Base-by-base conservation (phyloP, 305 asterid species). In the Fraxinus xanthoxyloides region DNA sequence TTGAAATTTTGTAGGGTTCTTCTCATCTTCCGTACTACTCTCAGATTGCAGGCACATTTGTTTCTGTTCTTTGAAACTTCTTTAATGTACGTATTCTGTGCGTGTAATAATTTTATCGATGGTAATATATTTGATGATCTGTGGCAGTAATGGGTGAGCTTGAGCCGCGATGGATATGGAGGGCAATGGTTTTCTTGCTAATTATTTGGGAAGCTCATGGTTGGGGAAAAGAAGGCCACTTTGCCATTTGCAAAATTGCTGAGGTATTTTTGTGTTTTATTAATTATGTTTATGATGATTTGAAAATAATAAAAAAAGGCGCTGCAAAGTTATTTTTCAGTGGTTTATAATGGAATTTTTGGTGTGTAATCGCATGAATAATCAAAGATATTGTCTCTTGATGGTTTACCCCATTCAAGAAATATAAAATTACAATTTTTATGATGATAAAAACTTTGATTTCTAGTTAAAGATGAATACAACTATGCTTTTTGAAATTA, bases 161-260 rank as follows among this genome's bases (percentile, higher is more conserved):
- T 72, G 83, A 82, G 75, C 54, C 21, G 17, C 75, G 80, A 81
- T 87, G 88, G 90, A 15, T 85, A 28, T 80, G 79, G 84, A 83
- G 88, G 28, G 65, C 80, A 81, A 21, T 91, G 12, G 40, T 85
- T 31, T 40, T 89, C 78, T 17, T 89, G 76, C 72, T 92, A 12
- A 15, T 87, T 9, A 26, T 87, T 82, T 90, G 93, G 46, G 36
- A 56, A 24, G 80, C 81, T 83, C 83, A 81, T 80, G 92, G 90
- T 72, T 95, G 98, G 99, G 99, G 99, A 54, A 92, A 91, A 82
- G 97, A 94, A 72, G 99, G 99, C 10, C 99, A 95, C 81, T 89
- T 79, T 77, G 86, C 82, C 75, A 77, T 83, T 85, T 95, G 99
- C 90, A 91, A 91, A 89, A 91, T 95, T 77, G 98, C 99, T 76